Evolutionary conservation across 805 yeast genomes (phyloP), one percentile per base, ranked within the genome.

Genomic region (Teunomyces atbi): DNA sequence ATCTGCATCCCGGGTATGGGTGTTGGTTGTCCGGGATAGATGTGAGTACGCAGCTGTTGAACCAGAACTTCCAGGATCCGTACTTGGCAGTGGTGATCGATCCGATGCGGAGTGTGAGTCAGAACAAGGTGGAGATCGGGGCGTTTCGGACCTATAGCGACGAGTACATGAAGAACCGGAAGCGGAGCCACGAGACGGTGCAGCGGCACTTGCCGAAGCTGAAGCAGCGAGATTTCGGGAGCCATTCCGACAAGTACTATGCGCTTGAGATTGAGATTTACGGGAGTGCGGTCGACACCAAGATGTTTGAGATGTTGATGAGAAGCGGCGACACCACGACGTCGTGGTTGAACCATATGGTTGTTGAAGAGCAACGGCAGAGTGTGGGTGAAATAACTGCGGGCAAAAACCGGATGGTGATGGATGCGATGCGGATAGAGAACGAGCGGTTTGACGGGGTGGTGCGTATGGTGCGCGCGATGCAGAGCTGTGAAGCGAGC

Each of bases 1-100:
- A 94, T 65, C 91, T 98, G 11, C 99, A 94, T 70, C 99, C 99
- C 4, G 99, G 99, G 13, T 94, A 92, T 65, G 99, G 99, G 29
- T 91, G 97, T 63, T 92, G 97, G 97, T 66, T 92, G 37, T 84
- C 94, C 45, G 95, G 94, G 3, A 89, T 92, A 33, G 98, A 92
- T 65, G 96, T 94, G 28, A 83, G 87, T 38, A 92, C 98, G 0
- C 98, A 92, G 61, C 65, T 73, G 18, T 75, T 89, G 60, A 89
- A 91, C 57, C 97, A 90, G 65, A 81, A 79, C 47, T 89, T 83
- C 60, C 97, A 90, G 62, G 97, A 90, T 57, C 97, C 97, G 1
- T 90, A 87, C 59, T 71, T 90, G 47, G 97, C 97, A 0, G 71
- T 90, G 26, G 97, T 90, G 6, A 77, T 91, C 43, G 97, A 90